Percentiles rank a stretch among this genome's conserved stretches.
These are phyloP conservation scores for Evernia prunastri DNA, from an alignment of 495 filamentous ascomycete species.

Conservation along the genomic window DNA sequence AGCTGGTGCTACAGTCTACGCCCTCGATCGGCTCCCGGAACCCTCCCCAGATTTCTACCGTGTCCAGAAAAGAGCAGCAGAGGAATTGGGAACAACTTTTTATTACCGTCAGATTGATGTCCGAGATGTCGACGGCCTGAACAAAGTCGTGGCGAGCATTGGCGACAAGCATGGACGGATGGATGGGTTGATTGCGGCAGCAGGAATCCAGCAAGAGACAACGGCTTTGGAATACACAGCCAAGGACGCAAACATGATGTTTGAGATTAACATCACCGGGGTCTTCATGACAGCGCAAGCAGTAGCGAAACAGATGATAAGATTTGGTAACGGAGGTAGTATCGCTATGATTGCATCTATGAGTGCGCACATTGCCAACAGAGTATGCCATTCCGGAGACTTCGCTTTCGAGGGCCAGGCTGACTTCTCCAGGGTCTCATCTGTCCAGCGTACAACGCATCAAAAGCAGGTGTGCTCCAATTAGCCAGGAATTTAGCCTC, in stretches of 20 bases:
- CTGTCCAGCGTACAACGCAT: constrained; percentile 82
- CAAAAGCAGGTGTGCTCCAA: constrained; percentile 82
- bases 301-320: constrained; percentile 69
- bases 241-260: constrained; percentile 62
- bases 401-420: neutral
- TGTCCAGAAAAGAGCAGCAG: constrained; percentile 56
- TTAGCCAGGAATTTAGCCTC: constrained; percentile 77
- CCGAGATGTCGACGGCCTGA: constrained; percentile 63
- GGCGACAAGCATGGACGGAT: constrained; percentile 63
- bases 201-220: constrained; percentile 65
- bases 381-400: constrained; percentile 34
- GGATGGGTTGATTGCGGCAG: constrained; percentile 71
- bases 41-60: constrained; percentile 53
- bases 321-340: constrained; percentile 61
- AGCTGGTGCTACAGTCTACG: constrained; percentile 60
- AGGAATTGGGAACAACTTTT: constrained; percentile 62
- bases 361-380: constrained; percentile 65
- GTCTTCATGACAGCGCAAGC: constrained; percentile 70
- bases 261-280: constrained; percentile 70
- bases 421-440: constrained; percentile 51
- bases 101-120: constrained; percentile 81
- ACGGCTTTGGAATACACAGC: constrained; percentile 62
- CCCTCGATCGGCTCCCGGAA: constrained; percentile 36
- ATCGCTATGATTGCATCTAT: constrained; percentile 70
- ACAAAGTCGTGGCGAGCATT: constrained; percentile 61